Evolutionary conservation across 176 grass and related monocot genomes (phyloP).

Genomic region (Leersia perrieri): DNA sequence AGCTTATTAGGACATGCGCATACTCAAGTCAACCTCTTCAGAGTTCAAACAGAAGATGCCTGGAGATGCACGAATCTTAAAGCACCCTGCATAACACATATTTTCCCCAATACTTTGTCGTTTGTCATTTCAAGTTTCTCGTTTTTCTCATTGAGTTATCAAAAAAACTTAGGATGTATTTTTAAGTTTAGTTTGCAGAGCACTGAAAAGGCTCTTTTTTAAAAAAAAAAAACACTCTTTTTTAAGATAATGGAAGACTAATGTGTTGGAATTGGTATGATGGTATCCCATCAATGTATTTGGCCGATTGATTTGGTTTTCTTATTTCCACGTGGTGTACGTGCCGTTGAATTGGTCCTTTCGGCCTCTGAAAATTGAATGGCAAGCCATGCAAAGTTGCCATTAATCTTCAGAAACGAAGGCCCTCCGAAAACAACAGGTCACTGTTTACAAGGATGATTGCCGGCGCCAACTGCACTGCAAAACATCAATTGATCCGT

Average conservation of each 20-base stretch:
- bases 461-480: no score
- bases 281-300: not conserved
- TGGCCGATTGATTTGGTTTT: not conserved
- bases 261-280: not conserved
- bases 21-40: not conserved
- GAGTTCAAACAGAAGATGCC: not conserved
- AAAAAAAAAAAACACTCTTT: not conserved
- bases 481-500: not conserved
- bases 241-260: not conserved
- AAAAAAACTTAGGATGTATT: no score
- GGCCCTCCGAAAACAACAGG: not conserved
- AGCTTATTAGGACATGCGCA: not conserved
- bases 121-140: no score
- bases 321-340: not conserved
- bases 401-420: not conserved
- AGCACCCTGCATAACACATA: no score
- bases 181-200: no score
- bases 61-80: no score
- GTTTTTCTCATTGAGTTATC: no score
- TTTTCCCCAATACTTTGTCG: no score
- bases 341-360: not conserved
- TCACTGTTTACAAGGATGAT: no score
- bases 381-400: not conserved
- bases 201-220: no score
- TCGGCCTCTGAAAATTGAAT: not conserved